Percentiles rank a stretch among this genome's conserved stretches.
Conservation (phyloP, 371 early-diverging fungal species). For the Actinomucor elegans region DNA sequence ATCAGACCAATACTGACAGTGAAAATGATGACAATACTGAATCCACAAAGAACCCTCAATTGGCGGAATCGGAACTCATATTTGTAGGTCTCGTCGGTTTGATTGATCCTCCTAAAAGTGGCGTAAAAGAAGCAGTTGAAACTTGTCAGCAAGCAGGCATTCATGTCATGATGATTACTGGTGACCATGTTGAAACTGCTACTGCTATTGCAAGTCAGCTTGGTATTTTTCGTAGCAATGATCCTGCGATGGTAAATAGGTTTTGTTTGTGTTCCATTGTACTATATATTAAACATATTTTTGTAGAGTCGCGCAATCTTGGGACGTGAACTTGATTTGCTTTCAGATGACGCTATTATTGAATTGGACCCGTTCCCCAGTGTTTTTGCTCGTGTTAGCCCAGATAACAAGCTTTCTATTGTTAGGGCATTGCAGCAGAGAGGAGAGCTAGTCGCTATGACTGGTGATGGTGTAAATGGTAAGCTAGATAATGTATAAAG, state of each 20-base stretch:
- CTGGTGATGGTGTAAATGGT: constrained; percentile 87
- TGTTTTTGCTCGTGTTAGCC: constrained; percentile 93
- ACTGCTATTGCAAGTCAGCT: constrained; percentile 87
- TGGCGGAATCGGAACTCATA: constrained; percentile 64
- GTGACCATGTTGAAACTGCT: constrained; percentile 89
- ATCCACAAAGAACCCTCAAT: constrained; percentile 23
- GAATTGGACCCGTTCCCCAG: constrained; percentile 81
- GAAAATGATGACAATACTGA: neutral
- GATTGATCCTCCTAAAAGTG: constrained; percentile 89
- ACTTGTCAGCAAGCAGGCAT: constrained; percentile 91
- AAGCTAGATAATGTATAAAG: no score
- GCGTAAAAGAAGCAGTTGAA: constrained; percentile 74
- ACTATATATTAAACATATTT: no score
- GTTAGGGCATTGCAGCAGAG: constrained; percentile 88
- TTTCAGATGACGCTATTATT: constrained; percentile 82
- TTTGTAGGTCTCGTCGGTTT: constrained; percentile 92
- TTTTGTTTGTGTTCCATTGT: neutral
- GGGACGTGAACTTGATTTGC: constrained; percentile 81
- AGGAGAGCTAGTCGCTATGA: constrained; percentile 75
- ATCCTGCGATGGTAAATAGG: constrained; percentile 40
- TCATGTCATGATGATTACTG: constrained; percentile 90
- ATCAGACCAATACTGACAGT: neutral
- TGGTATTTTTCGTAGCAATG: constrained; percentile 71
- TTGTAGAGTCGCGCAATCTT: constrained; percentile 76
- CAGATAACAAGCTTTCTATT: constrained; percentile 96